A percentile compares a stretch with the other conserved stretches of the same genome.
Evolutionary conservation across 208 protist species (phyloP).

Genomic region (Leishmania arabica): DNA sequence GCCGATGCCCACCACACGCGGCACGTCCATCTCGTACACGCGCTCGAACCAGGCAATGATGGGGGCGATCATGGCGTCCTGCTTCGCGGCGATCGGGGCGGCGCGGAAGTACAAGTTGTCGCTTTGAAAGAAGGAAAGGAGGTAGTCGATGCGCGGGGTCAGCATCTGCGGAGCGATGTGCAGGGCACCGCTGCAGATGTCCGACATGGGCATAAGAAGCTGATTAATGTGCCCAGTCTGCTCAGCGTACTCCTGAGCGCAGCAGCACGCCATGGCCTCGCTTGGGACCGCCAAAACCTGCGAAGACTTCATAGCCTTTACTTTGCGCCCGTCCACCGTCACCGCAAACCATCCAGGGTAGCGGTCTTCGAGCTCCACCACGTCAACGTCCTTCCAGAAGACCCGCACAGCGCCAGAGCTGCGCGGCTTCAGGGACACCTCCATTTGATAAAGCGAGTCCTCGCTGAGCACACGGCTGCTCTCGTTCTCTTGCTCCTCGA

Average conservation of each 20-base stretch:
- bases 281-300: constrained; percentile 78
- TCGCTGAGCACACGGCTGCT: constrained; percentile 78
- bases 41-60: constrained; percentile 80
- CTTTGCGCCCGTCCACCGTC: constrained; percentile 83
- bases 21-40: constrained; percentile 75
- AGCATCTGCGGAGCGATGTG: constrained; percentile 90
- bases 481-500: constrained; percentile 70
- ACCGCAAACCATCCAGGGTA: constrained; percentile 83
- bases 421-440: constrained; percentile 81
- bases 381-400: constrained; percentile 90
- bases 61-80: constrained; percentile 78
- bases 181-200: constrained; percentile 88
- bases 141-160: constrained; percentile 87
- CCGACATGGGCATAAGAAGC: constrained; percentile 90
- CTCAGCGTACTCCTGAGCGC: constrained; percentile 87
- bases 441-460: constrained; percentile 92
- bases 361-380: constrained; percentile 52
- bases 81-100: constrained; percentile 65
- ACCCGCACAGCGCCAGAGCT: constrained; percentile 67
- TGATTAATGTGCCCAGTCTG: constrained; percentile 87
- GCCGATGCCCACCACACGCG: constrained; percentile 86
- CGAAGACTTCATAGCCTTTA: constrained; percentile 88
- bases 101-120: constrained; percentile 93
- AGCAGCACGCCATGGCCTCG: constrained; percentile 84
- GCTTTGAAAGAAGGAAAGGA: constrained; percentile 92